These are phyloP conservation scores for Falciphora oryzae DNA, from an alignment of 2,329 filamentous ascomycete species.

Conservation along the genomic window DNA sequence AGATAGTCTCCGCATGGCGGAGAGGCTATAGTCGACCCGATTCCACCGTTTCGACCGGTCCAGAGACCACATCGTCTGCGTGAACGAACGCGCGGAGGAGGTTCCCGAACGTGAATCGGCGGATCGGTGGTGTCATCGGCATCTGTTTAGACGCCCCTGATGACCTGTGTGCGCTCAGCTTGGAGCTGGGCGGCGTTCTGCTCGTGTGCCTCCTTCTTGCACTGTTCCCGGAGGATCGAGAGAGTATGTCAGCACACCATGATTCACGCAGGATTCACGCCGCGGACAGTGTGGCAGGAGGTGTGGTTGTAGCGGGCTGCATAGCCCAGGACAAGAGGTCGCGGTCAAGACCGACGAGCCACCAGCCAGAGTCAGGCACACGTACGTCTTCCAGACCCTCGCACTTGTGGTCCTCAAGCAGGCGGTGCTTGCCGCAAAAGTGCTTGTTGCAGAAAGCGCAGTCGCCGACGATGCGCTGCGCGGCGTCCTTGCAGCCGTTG, in stretches of 20 bases:
- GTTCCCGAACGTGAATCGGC: neutral
- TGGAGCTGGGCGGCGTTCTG: constrained; percentile 90
- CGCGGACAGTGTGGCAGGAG: neutral
- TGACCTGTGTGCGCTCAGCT: constrained; percentile 86
- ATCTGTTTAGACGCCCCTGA: constrained; percentile 69
- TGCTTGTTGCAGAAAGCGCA: constrained; percentile 92
- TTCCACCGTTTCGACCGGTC: neutral
- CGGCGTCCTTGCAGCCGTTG: constrained; percentile 81
- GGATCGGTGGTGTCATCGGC: neutral
- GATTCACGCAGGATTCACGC: neutral
- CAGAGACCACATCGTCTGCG: neutral
- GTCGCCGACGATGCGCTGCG: constrained; percentile 91
- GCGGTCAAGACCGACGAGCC: constrained; percentile 19
- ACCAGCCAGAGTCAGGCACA: constrained; percentile 25
- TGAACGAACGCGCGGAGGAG: neutral
- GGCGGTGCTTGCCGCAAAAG: constrained; percentile 90
- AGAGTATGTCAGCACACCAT: constrained; percentile 28
- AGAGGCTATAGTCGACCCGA: neutral
- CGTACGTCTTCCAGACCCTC: constrained; percentile 81
- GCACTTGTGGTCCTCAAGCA: constrained; percentile 93
- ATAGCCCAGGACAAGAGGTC: constrained; percentile 21
- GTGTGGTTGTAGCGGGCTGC: neutral
- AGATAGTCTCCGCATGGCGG: neutral
- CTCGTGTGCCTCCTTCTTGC: constrained; percentile 95
- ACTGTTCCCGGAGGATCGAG: constrained; percentile 41